A percentile compares a stretch with the other conserved stretches of the same genome.
Conservation (phyloP, 1,139 yeast species). For the Zygosaccharomyces pseudobailii region DNA sequence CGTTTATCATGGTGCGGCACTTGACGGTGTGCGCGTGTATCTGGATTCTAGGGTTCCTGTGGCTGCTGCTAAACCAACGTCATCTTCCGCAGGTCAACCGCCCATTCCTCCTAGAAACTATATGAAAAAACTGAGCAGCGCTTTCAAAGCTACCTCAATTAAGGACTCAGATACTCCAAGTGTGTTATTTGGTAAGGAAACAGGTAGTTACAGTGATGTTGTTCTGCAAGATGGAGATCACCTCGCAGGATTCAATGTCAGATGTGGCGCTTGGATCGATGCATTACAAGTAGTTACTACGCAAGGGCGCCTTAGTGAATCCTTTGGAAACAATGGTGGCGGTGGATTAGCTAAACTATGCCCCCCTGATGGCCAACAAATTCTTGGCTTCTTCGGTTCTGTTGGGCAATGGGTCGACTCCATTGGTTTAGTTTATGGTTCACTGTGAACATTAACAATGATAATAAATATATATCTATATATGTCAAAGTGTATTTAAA, state of each 20-base stretch:
- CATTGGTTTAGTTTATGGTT: slow-evolving; percentile 46
- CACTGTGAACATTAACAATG: slow-evolving; percentile 2
- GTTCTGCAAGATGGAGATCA: slow-evolving; percentile 52
- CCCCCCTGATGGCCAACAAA: slow-evolving; percentile 53
- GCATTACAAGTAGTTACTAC: slow-evolving; percentile 66
- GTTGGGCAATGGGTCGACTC: slow-evolving; percentile 68
- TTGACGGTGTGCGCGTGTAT: slow-evolving; percentile 62
- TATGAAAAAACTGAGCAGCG: slow-evolving; percentile 34
- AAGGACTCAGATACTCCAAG: slow-evolving; percentile 14
- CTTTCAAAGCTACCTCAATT: slow-evolving; percentile 19
- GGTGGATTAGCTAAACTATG: slow-evolving; percentile 59
- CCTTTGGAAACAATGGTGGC: slow-evolving; percentile 62
- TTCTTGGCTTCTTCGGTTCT: slow-evolving; percentile 69
- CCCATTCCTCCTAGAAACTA: slow-evolving; percentile 48
- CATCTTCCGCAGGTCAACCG: slow-evolving; percentile 32
- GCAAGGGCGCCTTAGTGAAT: slow-evolving; percentile 47
- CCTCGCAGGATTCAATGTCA: slow-evolving; percentile 54
- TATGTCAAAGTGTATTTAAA: not conserved
- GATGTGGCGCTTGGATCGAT: slow-evolving; percentile 88
- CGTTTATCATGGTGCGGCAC: slow-evolving; percentile 65
- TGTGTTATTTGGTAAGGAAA: slow-evolving; percentile 59
- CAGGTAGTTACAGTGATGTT: slow-evolving; percentile 54
- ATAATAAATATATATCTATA: not conserved
- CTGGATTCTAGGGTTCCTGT: slow-evolving; percentile 25
- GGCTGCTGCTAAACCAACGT: not conserved